phyloP scores from a whole-genome alignment of 1,284 basidiomycete species.

The Rhodotorula sp. region DNA sequence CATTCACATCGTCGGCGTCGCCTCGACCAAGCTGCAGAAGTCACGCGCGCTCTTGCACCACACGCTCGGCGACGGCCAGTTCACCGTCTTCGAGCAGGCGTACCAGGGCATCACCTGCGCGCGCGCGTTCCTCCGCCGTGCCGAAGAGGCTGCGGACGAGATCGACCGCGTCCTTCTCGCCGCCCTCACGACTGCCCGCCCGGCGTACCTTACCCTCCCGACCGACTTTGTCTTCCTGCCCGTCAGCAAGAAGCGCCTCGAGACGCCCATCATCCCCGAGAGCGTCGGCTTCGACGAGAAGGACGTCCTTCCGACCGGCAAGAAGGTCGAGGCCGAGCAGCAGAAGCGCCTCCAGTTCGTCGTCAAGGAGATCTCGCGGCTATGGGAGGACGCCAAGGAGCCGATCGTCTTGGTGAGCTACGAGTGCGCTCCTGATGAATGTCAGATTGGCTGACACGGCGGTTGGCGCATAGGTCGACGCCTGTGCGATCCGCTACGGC shows the following conservation, averaged over 20 bases:
- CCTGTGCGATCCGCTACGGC: conserved; percentile 79
- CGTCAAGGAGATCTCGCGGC: conserved; percentile 67
- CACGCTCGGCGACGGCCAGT: conserved; percentile 62
- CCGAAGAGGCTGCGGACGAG: conserved; percentile 62
- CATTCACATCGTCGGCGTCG: conserved; percentile 86
- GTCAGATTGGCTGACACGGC: not conserved
- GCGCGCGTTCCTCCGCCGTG: conserved; percentile 63
- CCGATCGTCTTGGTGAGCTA: conserved; percentile 65
- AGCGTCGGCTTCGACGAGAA: conserved; percentile 16
- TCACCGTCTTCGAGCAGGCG: conserved; percentile 76
- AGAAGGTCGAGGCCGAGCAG: conserved; percentile 25
- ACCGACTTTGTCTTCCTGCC: conserved; percentile 67
- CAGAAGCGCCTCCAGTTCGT: conserved; percentile 58
- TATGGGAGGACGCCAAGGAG: conserved; percentile 66
- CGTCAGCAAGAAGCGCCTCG: conserved; percentile 59
- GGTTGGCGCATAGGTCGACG: conserved; percentile 61
- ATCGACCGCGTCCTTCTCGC: conserved; percentile 79
- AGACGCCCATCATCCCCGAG: conserved; percentile 58
- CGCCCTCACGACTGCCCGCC: conserved; percentile 70
- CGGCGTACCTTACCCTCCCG: conserved; percentile 85
- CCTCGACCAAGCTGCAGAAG: conserved; percentile 71
- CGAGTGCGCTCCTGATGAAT: not conserved
- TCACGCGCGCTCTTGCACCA: conserved; percentile 52
- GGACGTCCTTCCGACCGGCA: conserved; percentile 31
- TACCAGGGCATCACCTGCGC: conserved; percentile 73